phyloP scores from a whole-genome alignment of 768 basidiomycete genomes.

The Amyloporia xantha region DNA sequence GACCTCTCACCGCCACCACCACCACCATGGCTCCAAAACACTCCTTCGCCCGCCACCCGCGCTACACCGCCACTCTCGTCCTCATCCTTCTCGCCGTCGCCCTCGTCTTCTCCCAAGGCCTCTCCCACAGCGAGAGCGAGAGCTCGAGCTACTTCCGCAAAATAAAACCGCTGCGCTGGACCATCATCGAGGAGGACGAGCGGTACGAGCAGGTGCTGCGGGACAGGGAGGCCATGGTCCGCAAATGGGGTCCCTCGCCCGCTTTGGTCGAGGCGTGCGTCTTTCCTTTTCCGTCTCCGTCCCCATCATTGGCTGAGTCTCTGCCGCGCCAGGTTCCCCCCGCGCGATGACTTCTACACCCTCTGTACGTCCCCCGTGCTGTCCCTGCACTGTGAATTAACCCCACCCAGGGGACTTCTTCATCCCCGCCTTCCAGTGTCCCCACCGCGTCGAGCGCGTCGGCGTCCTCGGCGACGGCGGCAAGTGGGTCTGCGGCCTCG shows the following conservation, averaged over 20 bases:
- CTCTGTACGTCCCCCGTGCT: conserved; percentile 9
- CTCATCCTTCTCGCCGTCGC: conserved; percentile 35
- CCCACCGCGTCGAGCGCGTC: conserved; percentile 38
- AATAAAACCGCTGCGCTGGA: neutral
- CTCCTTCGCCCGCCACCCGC: conserved; percentile 37
- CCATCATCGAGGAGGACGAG: conserved; percentile 28
- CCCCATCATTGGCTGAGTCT: conserved; percentile 30
- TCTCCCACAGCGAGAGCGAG: conserved; percentile 27
- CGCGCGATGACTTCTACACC: conserved; percentile 11
- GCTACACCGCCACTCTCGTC: conserved; percentile 39
- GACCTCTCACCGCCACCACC: neutral
- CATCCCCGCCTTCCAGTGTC: conserved; percentile 39
- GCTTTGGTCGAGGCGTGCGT: conserved; percentile 42
- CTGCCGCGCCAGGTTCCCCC: conserved; percentile 19
- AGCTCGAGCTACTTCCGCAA: conserved; percentile 15
- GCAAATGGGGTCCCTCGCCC: conserved; percentile 46
- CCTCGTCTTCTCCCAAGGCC: conserved; percentile 42
- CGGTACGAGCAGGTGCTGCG: conserved; percentile 39
- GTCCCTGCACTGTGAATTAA: neutral
- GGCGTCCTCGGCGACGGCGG: conserved; percentile 48
- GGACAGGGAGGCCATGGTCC: conserved; percentile 42
- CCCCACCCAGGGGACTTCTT: conserved; percentile 46
- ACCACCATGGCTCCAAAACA: conserved; percentile 1
- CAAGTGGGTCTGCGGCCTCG: conserved; percentile 45
- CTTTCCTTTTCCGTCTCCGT: no score